Evolutionary conservation across 2,329 filamentous ascomycete species (phyloP), one percentile per base, ranked within the genome.

Genomic region (Exophiala sp.): DNA sequence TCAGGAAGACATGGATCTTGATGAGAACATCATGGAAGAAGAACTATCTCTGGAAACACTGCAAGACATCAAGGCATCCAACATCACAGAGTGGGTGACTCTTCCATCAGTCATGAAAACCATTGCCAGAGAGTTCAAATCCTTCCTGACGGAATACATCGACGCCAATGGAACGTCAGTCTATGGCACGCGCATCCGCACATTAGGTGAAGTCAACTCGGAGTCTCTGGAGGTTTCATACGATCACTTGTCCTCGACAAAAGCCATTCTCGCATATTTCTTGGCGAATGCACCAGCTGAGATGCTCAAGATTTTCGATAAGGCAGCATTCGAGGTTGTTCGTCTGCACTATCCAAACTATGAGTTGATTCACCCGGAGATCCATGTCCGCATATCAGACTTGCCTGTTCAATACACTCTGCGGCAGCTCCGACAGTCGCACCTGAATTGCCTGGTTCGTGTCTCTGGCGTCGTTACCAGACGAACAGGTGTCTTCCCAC

Each of bases 331-430:
- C 83, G 94, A 99, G 60, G 91, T 95, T 35, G 92, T 95, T 4
- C 82, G 97, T 18, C 84, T 97, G 50, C 91, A 97, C 71, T 99
- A 97, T 72, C 92, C 91, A 1, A 91, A 97, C 71, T 99, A 99
- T 70, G 91, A 96, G 70, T 88, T 91, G 58, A 99, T 99, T 65
- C 94, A 97, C 72, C 88, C 91, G 24, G 94, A 99, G 71, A 96
- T 99, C 49, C 94, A 99, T 68, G 92, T 99, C 51, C 91, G 94
- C 57, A 95, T 99, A 67, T 91, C 91, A 18, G 92, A 97, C 65
- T 79, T 99, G 12, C 95, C 94, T 3, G 88, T 96, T 29, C 88
- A 91, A 66, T 96, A 96, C 72, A 99, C 94, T 2, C 83, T 99
- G 45, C 89, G 94, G 46, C 91, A 99, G 70, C 81, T 99, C 41